Percentiles rank a stretch among this genome's conserved stretches.
phyloP scores from a whole-genome alignment of 2,329 filamentous ascomycete species.

The Trichophyton equinum region DNA sequence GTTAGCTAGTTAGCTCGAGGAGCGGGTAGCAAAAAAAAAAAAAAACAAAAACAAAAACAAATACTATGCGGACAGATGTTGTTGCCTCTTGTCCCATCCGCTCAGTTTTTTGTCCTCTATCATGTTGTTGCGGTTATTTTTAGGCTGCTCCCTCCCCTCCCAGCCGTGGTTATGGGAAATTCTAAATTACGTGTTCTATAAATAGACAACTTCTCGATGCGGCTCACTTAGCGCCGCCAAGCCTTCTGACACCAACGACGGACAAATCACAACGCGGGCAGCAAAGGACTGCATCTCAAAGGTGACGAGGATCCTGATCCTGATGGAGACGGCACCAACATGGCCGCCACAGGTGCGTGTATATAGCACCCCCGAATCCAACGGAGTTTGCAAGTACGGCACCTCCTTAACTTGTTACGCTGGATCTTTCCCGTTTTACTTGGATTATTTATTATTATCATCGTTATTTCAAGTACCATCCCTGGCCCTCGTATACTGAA shows the following conservation, averaged over 20 bases:
- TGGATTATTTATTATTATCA: too few relatives aligned
- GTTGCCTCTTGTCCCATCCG: not conserved
- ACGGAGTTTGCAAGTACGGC: too few relatives aligned
- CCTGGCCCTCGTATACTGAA: too few relatives aligned
- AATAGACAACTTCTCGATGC: not conserved
- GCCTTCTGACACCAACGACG: not conserved
- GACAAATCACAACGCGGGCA: too few relatives aligned
- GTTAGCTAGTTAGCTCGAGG: not conserved
- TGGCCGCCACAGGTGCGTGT: too few relatives aligned
- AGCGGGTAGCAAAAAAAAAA: not conserved
- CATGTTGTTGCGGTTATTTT: conserved; percentile 1
- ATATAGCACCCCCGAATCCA: too few relatives aligned
- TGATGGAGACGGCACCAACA: too few relatives aligned
- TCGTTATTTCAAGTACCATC: too few relatives aligned
- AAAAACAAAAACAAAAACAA: not conserved
- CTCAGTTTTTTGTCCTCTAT: not conserved
- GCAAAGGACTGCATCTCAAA: too few relatives aligned
- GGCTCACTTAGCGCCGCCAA: conserved; percentile 3
- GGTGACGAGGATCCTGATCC: too few relatives aligned
- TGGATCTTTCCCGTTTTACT: too few relatives aligned
- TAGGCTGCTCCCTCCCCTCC: not conserved
- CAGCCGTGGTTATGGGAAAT: not conserved
- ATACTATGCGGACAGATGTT: not conserved
- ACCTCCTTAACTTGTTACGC: too few relatives aligned
- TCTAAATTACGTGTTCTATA: not conserved